Evolutionary conservation across 495 filamentous ascomycete genomes (phyloP), one percentile per base, ranked within the genome.

Genomic region (Aspergillus cavernicola): DNA sequence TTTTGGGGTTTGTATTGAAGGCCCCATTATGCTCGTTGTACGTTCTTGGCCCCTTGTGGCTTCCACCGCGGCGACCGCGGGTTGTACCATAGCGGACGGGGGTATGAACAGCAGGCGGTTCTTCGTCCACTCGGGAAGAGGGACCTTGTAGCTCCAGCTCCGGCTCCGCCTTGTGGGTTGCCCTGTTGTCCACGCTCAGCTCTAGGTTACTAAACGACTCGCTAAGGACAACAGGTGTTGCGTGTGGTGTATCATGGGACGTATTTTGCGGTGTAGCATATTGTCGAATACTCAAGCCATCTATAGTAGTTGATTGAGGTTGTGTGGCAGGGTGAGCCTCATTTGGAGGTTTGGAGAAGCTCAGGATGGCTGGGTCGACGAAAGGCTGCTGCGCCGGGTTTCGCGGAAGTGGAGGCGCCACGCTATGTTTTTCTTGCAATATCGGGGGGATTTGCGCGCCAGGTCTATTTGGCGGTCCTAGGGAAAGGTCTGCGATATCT

Each of bases 281-380:
- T 8, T 42, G 43, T 12, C 56, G 58, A 19, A 52, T 12, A 16
- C 26, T 31, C 8, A 48, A 22, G 4, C 19, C 28, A 24, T 48
- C 49, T 11, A 29, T 11, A 3, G 53, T 43, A 18, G 24, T 32
- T 11, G 29, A 9, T 43, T 45, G 62, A 26, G 33, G 28, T 24
- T 39, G 50, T 22, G 39, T 20, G 42, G 31, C 38, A n/a, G 50
- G 35, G 33, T 36, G 50, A 23, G 50, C 36, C 50, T 50, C 55
- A 18, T 52, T 53, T 10, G 51, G 37, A 9, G 66, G 57, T 55
- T 72, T 72, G 8, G 70, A 64, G 55, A 69, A 75, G 56, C 74
- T 78, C 35, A 80, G 29, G 35, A 80, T 84, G 4, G 80, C 80
- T 1, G 80, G 80, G 47, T 84, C 80, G n/a, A 80, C 65, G 41